Base-by-base conservation (phyloP, 2,329 filamentous ascomycete species). In the Aspergillus candidus region DNA sequence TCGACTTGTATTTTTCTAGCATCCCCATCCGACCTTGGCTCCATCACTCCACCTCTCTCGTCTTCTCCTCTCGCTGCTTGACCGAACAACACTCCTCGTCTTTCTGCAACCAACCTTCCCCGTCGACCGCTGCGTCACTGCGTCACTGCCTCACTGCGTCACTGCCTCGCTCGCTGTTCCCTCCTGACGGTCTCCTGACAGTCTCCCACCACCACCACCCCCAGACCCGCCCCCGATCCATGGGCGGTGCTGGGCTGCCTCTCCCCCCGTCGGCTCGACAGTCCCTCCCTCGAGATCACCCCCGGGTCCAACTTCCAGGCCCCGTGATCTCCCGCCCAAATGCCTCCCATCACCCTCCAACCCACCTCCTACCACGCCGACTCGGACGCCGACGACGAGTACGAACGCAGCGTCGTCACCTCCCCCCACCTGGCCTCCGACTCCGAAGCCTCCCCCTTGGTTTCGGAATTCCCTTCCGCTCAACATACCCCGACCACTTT, bases 361-460 rank as follows among this genome's bases (percentile, higher is more conserved):
- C 22, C 22, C 35, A 65, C 66, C 31, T 65, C 72, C 44, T 80
- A 82, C 57, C 76, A 81, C 59, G 78, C 78, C 50, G 79, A 82
- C 55, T 82, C 77, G 39, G 78, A 82, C 57, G 79, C 79, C 50
- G 80, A 83, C 61, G 80, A 83, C 65, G 80, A 83, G 65, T 82
- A 80, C 54, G 79, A 82, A 63, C 72, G 78, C 53, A 77, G 75
- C 55, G 72, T 74, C 47, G 71, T 80, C 58, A 76, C 76, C 40
- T 78, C 76, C 12, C 78, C 78, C 13, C 74, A 72, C 44, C 62
- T 79, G 39, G 73, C 74, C 34, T 72, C 71, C 39, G 77, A 81
- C 57, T 81, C 76, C 46, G 77, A 80, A 57, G 65, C 68, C 48
- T 78, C 74, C 41, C 75, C 75, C 32, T 77, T 73, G 11, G 76